Base-by-base conservation (phyloP, 805 yeast genomes). In the Saturnispora galanensis region DNA sequence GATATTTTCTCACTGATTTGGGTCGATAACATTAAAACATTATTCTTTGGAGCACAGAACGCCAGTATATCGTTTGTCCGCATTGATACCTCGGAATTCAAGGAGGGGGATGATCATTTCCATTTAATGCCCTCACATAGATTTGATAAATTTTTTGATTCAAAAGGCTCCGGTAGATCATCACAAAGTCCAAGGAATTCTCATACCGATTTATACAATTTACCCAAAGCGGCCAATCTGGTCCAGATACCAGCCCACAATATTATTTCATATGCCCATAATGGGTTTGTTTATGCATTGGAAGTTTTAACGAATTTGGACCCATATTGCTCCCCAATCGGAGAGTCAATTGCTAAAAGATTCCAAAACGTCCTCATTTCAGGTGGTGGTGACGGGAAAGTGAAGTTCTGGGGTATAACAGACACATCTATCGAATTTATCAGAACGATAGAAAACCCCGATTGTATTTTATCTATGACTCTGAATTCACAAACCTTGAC, bases 381-480 rank as follows among this genome's bases (percentile, higher is more conserved):
- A 2, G 90, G 94, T 26, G 95, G 96, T 41, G 97, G 97, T 38
- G 97, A 93, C 63, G 97, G 97, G 0, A 54, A 73, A 8, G 75
- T 83, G n/a, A 85, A 85, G 53, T 59, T 87, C 10, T 90, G 97
- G 97, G 74, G 76, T 0, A 54, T 78, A 26, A 5, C 33, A 5
- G 37, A 50, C 5, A 50, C 54, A 5, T 54, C 45, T 8, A 30
- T 65, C 13, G 49, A 46, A 5, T 51, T 64, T 16, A 40, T 67
- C 0, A 63, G 65, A 16, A 57, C 68, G 8, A 60, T 85, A 32
- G 79, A 79, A 34, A 80, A 83, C 50, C 79, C 76, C 2, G 85
- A 79, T 30, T 73, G 86, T 7, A 81, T 89, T 3, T 64, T 89
- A 26, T 82, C 94, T 0, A 73, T 87, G 67, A 68, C 81, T 3